Evolutionary conservation across 139 green algal species (phyloP).

Genomic region (Trebouxia sp.): DNA sequence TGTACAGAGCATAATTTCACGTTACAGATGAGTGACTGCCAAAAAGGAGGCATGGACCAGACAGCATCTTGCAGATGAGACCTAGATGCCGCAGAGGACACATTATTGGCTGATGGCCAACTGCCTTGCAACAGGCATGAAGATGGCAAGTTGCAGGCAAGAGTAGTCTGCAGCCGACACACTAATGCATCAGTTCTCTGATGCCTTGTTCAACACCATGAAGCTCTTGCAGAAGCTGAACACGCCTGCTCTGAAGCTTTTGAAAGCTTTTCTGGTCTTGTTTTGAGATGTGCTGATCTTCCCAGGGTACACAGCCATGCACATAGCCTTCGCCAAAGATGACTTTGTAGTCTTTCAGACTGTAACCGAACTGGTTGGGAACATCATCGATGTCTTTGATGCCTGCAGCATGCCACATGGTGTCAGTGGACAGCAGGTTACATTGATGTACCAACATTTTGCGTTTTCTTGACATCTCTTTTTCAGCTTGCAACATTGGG

Average conservation of each 20-base stretch:
- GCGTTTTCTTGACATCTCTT: too few species aligned
- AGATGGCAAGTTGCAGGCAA: not conserved
- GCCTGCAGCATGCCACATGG: not conserved
- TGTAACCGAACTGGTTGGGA: conserved; percentile 1
- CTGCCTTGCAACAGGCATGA: too few species aligned
- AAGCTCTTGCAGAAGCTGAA: conserved; percentile 1
- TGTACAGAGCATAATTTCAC: too few species aligned
- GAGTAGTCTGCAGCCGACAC: not conserved
- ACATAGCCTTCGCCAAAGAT: conserved; percentile 10
- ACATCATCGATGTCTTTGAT: conserved; percentile 17
- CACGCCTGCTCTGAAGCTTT: not conserved
- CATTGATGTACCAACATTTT: not conserved
- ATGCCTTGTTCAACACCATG: conserved; percentile 21
- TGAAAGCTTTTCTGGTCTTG: not conserved
- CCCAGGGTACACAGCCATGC: not conserved
- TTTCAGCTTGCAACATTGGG: too few species aligned
- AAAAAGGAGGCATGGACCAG: too few species aligned
- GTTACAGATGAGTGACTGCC: too few species aligned
- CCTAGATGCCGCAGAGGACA: too few species aligned
- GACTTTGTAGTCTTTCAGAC: conserved; percentile 10
- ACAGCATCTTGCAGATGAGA: too few species aligned
- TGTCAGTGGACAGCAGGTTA: too few species aligned
- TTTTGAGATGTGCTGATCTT: conserved; percentile 11
- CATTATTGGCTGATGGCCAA: too few species aligned
- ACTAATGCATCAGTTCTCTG: conserved; percentile 7